These are phyloP conservation scores for Cryphonectria japonica DNA, from an alignment of 2,329 filamentous ascomycete species.

Conservation along the genomic window DNA sequence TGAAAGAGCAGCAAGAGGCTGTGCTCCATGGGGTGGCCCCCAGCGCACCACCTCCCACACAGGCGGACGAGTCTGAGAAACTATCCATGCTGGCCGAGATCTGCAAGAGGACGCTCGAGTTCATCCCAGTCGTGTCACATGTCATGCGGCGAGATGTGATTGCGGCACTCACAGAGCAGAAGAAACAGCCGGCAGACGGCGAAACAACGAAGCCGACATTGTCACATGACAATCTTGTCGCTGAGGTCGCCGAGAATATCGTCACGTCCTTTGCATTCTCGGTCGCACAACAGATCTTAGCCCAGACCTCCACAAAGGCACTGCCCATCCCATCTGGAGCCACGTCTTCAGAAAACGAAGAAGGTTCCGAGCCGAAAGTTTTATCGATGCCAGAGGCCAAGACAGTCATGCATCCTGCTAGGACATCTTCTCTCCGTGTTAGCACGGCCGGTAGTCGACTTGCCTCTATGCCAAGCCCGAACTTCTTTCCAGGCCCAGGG, in stretches of 20 bases:
- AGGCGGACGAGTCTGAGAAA: slow-evolving; percentile 70
- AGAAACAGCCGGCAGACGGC: slow-evolving; percentile 43
- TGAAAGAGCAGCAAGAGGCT: slow-evolving; percentile 65
- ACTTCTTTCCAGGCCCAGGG: slow-evolving; percentile 55
- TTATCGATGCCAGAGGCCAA: slow-evolving; percentile 68
- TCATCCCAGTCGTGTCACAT: slow-evolving; percentile 79
- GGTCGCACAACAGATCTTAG: slow-evolving; percentile 74
- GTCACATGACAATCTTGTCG: slow-evolving; percentile 42
- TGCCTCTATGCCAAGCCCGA: slow-evolving; percentile 50
- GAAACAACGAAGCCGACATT: slow-evolving; percentile 28
- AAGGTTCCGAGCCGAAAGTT: slow-evolving; percentile 60
- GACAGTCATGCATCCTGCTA: slow-evolving; percentile 70
- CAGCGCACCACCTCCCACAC: slow-evolving; percentile 50
- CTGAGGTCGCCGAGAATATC: slow-evolving; percentile 70
- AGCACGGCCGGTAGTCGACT: slow-evolving; percentile 41
- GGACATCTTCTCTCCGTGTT: slow-evolving; percentile 64
- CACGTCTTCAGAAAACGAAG: slow-evolving; percentile 43
- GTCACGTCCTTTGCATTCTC: slow-evolving; percentile 80
- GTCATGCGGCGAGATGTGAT: slow-evolving; percentile 79
- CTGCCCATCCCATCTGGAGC: slow-evolving; percentile 68
- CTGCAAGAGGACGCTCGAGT: slow-evolving; percentile 79
- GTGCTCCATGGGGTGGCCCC: slow-evolving; percentile 62
- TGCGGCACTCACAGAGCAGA: slow-evolving; percentile 56
- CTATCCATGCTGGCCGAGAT: slow-evolving; percentile 82
- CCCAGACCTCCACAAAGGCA: slow-evolving; percentile 72